Evolutionary conservation across 495 filamentous ascomycete species (phyloP), one percentile per base, ranked within the genome.

Genomic region (Geoglossum glabrum): DNA sequence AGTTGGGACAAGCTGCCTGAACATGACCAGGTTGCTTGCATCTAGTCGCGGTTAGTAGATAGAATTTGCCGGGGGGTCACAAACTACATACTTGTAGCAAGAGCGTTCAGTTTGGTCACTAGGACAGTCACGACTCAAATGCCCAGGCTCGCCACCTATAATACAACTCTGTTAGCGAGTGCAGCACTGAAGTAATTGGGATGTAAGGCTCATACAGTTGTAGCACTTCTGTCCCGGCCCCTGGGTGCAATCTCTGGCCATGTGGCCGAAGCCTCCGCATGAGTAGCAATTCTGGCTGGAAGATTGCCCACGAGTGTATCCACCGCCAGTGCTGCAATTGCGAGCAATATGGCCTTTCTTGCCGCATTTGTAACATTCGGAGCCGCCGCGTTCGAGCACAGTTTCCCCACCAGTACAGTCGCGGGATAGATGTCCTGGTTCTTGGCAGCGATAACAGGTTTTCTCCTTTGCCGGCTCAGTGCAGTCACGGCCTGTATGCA

Each of bases 331-430:
- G 63, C 81, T 72, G 81, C 92, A 97, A 78, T 92, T 94, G 59
- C 93, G 87, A 50, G 92, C 92, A 69, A 97, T 97, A 78, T 97
- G 92, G 58, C 92, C 93, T 58, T 90, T 77, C 75, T 95, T 86
- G 54, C 88, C 90, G 74, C 93, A 98, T 82, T 97, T 97, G 84
- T 98, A 98, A 82, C 92, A 98, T 70, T 97, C 84, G 64, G 85
- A 80, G 51, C 78, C 77, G 19, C 69, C 63, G 59, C 72, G 68
- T 57, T 72, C 75, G 62, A 67, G 66, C 47, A 72, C 76, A 58
- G 74, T 72, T 57, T 71, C 67, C 19, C 64, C 63, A 65, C 83
- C 78, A 57, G 74, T 74, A 75, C 93, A 98, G 61, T 98, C 92
- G 64, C 92, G 90, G 61, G 86, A 90, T 68, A 98, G 83, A 75